Percentiles rank a stretch among this genome's conserved stretches.
phyloP scores from a whole-genome alignment of 805 yeast genomes.

The Danielozyma ontarioensis region DNA sequence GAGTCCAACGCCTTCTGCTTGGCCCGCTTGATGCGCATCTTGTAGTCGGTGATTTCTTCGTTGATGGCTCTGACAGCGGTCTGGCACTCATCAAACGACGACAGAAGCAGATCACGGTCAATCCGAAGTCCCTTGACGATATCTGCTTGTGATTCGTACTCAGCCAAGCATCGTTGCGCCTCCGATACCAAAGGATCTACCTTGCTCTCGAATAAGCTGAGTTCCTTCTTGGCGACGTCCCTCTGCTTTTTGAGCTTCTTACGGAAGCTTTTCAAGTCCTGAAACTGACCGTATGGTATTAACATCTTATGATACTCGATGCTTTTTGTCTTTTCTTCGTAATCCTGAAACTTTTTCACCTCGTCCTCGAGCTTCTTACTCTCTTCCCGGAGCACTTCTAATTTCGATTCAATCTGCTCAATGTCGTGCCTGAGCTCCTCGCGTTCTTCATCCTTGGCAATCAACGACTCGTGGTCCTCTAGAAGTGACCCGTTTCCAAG shows the following conservation, averaged over 20 bases:
- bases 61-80: not conserved
- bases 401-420: slow-evolving; percentile 18
- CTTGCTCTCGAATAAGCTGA: slow-evolving; percentile 19
- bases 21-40: slow-evolving; percentile 1
- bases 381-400: slow-evolving; percentile 29
- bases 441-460: slow-evolving; percentile 41
- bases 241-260: slow-evolving; percentile 28
- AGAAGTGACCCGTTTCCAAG: slow-evolving; percentile 58
- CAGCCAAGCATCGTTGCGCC: not conserved
- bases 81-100: not conserved
- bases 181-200: slow-evolving; percentile 12
- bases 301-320: slow-evolving; percentile 31
- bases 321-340: slow-evolving; percentile 39
- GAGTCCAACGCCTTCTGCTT: slow-evolving; percentile 2
- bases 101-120: not conserved
- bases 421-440: slow-evolving; percentile 23
- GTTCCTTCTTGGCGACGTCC: slow-evolving; percentile 28
- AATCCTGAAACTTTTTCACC: slow-evolving; percentile 43
- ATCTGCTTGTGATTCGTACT: not conserved
- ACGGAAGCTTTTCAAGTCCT: slow-evolving; percentile 31
- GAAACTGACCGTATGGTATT: slow-evolving; percentile 36
- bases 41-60: slow-evolving; percentile 2
- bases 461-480: slow-evolving; percentile 52
- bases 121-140: not conserved
- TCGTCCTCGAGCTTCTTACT: slow-evolving; percentile 38